phyloP scores from a whole-genome alignment of 352 stramenopile species.

The Aphanomyces invadans region DNA sequence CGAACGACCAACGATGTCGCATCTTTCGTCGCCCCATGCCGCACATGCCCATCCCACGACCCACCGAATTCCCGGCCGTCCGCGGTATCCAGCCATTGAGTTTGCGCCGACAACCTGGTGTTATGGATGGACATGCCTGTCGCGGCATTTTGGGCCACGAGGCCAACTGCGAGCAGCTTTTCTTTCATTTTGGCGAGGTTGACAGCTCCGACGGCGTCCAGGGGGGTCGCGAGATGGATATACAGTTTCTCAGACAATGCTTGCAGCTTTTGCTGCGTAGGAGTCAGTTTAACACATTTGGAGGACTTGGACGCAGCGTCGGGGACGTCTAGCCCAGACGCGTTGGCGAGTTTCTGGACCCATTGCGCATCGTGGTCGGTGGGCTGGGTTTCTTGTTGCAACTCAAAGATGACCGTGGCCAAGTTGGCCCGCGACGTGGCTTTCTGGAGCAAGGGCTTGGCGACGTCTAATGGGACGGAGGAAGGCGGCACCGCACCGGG shows the following conservation, averaged over 20 bases:
- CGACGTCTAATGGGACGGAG: neutral
- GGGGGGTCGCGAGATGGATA: constrained; percentile 36
- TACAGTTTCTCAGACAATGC: constrained; percentile 64
- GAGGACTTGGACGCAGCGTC: constrained; percentile 29
- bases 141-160: constrained; percentile 50
- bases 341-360: constrained; percentile 27
- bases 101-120: constrained; percentile 65
- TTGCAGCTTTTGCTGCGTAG: constrained; percentile 62
- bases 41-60: constrained; percentile 53
- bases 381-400: constrained; percentile 38
- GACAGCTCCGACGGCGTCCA: neutral
- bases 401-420: constrained; percentile 43
- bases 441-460: constrained; percentile 18
- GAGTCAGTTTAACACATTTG: constrained; percentile 33
- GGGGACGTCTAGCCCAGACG: constrained; percentile 5
- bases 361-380: constrained; percentile 37
- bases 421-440: constrained; percentile 6
- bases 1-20: constrained; percentile 50
- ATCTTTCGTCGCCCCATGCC: constrained; percentile 73
- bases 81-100: constrained; percentile 74
- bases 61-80: constrained; percentile 38
- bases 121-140: constrained; percentile 44
- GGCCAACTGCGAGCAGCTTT: constrained; percentile 56
- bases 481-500: constrained; percentile 17
- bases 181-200: constrained; percentile 30